phyloP scores from a whole-genome alignment of 352 stramenopile genomes.

The Pythium myriotylum region DNA sequence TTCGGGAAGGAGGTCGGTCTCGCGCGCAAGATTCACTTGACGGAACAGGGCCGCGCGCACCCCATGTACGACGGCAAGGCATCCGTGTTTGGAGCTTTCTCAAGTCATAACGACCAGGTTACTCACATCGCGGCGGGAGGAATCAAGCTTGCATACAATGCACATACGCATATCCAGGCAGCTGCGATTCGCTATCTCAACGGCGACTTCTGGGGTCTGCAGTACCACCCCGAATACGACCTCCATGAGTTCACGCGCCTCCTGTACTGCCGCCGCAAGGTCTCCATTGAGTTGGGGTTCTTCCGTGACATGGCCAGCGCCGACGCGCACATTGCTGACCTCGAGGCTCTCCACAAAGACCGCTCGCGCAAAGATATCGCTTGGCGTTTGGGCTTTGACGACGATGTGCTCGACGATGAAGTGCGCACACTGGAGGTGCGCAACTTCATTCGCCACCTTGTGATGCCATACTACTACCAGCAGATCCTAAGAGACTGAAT shows the following conservation, averaged over 20 bases:
- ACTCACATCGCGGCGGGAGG: constrained; percentile 55
- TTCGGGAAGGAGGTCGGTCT: constrained; percentile 67
- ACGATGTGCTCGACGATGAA: constrained; percentile 69
- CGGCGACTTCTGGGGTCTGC: constrained; percentile 76
- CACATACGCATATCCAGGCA: constrained; percentile 63
- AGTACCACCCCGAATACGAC: constrained; percentile 83
- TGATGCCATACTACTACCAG: constrained; percentile 55
- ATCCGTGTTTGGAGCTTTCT: constrained; percentile 71
- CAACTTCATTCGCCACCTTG: constrained; percentile 76
- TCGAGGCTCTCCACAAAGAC: constrained; percentile 62
- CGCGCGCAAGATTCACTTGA: constrained; percentile 70
- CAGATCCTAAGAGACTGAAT: constrained; percentile 4
- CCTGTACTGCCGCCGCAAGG: constrained; percentile 63
- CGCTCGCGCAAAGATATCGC: constrained; percentile 57
- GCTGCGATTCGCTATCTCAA: constrained; percentile 57
- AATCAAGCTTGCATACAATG: constrained; percentile 56
- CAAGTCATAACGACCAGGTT: constrained; percentile 79
- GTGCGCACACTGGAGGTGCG: constrained; percentile 66
- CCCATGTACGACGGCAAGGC: constrained; percentile 77
- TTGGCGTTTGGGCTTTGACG: constrained; percentile 65
- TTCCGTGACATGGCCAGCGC: constrained; percentile 54
- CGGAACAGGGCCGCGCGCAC: constrained; percentile 54
- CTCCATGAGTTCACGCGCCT: constrained; percentile 77
- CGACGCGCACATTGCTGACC: constrained; percentile 48
- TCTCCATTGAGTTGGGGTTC: constrained; percentile 65